phyloP scores from a whole-genome alignment of 352 stramenopile genomes.

The Vaucheria bursata region DNA sequence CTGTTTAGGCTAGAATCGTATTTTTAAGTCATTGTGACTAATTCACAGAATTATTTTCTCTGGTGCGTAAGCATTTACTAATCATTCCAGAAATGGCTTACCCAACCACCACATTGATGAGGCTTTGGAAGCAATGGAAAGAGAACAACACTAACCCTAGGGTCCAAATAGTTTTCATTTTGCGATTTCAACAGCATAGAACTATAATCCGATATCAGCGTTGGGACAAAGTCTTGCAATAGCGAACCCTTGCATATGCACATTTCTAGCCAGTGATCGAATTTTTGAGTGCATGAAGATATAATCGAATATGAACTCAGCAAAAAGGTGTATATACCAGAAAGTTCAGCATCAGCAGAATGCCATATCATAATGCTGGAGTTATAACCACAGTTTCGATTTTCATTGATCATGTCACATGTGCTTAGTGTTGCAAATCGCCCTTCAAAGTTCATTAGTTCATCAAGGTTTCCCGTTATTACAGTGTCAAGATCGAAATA shows the following conservation, averaged over 20 bases:
- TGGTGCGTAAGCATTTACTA: no score
- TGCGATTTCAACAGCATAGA: no score
- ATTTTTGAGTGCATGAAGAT: slow-evolving; percentile 11
- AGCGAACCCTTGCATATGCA: not conserved
- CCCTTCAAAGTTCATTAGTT: not conserved
- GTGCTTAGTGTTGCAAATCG: slow-evolving; percentile 17
- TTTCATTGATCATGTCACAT: slow-evolving; percentile 29
- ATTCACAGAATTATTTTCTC: no score
- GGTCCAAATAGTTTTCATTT: no score
- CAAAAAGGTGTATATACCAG: not conserved
- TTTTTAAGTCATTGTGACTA: no score
- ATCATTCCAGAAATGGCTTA: slow-evolving; percentile 17
- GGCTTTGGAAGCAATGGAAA: slow-evolving; percentile 38
- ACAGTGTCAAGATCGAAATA: slow-evolving; percentile 44
- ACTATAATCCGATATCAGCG: slow-evolving; percentile 32
- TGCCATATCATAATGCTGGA: slow-evolving; percentile 42
- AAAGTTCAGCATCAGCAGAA: not conserved
- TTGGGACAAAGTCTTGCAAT: slow-evolving; percentile 21
- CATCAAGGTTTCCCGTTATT: slow-evolving; percentile 13
- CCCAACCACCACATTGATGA: slow-evolving; percentile 20
- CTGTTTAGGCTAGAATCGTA: no score
- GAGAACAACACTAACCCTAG: slow-evolving; percentile 14
- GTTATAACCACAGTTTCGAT: slow-evolving; percentile 19
- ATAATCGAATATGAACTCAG: not conserved
- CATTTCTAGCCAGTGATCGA: slow-evolving; percentile 47